Evolutionary conservation across 2,329 filamentous ascomycete species (phyloP).

Genomic region (Colletotrichum navitas): DNA sequence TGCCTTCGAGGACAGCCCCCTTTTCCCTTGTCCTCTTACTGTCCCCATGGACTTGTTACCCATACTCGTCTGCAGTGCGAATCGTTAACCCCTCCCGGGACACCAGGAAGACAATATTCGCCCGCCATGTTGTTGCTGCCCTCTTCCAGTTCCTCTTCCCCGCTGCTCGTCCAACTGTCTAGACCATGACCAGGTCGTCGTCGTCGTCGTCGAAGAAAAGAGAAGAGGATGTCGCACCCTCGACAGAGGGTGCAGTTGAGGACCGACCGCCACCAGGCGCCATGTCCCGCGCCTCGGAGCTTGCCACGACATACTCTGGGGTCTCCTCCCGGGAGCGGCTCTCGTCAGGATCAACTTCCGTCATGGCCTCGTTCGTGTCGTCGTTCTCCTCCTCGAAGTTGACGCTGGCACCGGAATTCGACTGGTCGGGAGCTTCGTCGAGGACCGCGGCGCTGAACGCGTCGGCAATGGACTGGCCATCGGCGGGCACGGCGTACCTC

Average conservation of each 20-base stretch:
- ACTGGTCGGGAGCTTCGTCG: slow-evolving; percentile 27
- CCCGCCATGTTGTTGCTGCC: neutral
- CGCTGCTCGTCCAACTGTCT: neutral
- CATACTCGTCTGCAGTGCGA: slow-evolving; percentile 5
- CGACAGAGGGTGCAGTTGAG: neutral
- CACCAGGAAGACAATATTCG: slow-evolving; percentile 2
- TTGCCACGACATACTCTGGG: slow-evolving; percentile 13
- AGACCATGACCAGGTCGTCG: slow-evolving; percentile 41
- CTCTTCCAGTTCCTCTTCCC: neutral
- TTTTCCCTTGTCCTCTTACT: neutral
- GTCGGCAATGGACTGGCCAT: slow-evolving; percentile 46
- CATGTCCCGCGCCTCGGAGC: neutral
- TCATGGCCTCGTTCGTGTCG: slow-evolving; percentile 31
- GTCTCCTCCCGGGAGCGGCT: slow-evolving; percentile 27
- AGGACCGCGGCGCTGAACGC: slow-evolving; percentile 34
- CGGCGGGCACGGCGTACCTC: slow-evolving; percentile 50
- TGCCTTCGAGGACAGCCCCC: neutral
- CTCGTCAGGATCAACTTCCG: slow-evolving; percentile 32
- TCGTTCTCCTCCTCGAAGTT: slow-evolving; percentile 11
- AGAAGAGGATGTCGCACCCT: neutral
- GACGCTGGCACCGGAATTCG: slow-evolving; percentile 15
- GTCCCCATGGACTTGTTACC: slow-evolving; percentile 1
- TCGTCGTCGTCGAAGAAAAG: slow-evolving; percentile 30
- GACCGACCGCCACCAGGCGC: neutral
- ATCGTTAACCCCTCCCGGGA: neutral